phyloP scores from a whole-genome alignment of 1,284 basidiomycete species.

The Ustilago trichophora region DNA sequence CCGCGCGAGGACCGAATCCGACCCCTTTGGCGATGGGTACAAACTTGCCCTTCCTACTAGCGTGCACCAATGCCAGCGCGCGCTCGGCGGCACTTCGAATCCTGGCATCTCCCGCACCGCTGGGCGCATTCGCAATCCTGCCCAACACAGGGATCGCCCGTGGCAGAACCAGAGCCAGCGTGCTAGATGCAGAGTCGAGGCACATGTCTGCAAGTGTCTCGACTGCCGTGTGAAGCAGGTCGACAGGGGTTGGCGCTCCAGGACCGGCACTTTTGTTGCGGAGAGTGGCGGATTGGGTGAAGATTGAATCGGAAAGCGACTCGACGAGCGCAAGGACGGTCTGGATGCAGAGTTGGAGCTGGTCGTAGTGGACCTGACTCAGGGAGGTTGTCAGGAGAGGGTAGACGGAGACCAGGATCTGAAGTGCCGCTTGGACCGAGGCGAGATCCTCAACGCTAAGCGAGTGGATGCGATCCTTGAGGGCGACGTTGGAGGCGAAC shows the following conservation, averaged over 20 bases:
- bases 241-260: constrained; percentile 1
- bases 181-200: constrained; percentile 22
- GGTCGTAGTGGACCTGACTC: constrained; percentile 39
- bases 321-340: constrained; percentile 40
- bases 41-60: constrained; percentile 33
- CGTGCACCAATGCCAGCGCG: constrained; percentile 18
- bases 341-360: constrained; percentile 27
- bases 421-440: constrained; percentile 21
- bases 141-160: constrained; percentile 19
- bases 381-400: constrained; percentile 27
- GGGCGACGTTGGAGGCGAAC: constrained; percentile 10
- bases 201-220: constrained; percentile 20
- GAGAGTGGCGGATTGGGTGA: constrained; percentile 9
- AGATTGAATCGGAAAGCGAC: constrained; percentile 33
- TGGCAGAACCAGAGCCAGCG: constrained; percentile 29
- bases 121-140: constrained; percentile 16
- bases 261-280: constrained; percentile 10
- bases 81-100: constrained; percentile 9
- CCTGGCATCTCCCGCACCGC: constrained; percentile 10
- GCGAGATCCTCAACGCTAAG: constrained; percentile 24
- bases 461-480: constrained; percentile 37
- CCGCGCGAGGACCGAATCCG: constrained; percentile 26
- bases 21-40: constrained; percentile 38
- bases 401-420: constrained; percentile 33
- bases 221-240: constrained; percentile 14